Evolutionary conservation across 2,329 filamentous ascomycete genomes (phyloP).

Genomic region (Aspergillus hortae): DNA sequence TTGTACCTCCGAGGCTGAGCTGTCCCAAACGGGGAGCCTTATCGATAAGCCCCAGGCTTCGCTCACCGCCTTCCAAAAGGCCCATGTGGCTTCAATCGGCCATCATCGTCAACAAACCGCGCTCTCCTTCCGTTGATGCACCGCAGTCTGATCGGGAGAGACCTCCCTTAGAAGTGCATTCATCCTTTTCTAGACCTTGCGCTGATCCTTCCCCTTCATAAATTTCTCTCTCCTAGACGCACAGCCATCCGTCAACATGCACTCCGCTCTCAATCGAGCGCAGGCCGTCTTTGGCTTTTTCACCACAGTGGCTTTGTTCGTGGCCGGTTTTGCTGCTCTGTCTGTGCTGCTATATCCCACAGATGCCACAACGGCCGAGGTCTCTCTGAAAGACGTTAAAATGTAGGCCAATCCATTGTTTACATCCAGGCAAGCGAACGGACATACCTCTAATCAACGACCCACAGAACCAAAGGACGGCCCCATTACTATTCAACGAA

Average conservation of each 20-base stretch:
- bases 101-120: neutral
- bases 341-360: constrained; percentile 65
- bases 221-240: constrained; percentile 17
- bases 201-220: constrained; percentile 4
- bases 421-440: neutral
- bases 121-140: neutral
- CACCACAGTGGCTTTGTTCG: constrained; percentile 82
- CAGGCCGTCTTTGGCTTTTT: constrained; percentile 98
- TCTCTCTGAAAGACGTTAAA: constrained; percentile 63
- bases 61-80: constrained; percentile 24
- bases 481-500: constrained; percentile 95
- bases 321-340: constrained; percentile 75
- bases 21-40: constrained; percentile 3
- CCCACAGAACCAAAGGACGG: constrained; percentile 71
- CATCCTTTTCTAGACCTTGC: neutral
- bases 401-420: constrained; percentile 57
- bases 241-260: constrained; percentile 58
- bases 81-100: constrained; percentile 25
- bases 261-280: constrained; percentile 76
- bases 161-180: neutral
- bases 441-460: constrained; percentile 5
- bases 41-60: constrained; percentile 13
- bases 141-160: neutral
- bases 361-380: constrained; percentile 51
- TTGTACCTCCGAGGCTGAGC: neutral